A percentile compares a stretch with the other conserved stretches of the same genome.
Conservation (phyloP, 495 filamentous ascomycete species). For the Tuber borchii region DNA sequence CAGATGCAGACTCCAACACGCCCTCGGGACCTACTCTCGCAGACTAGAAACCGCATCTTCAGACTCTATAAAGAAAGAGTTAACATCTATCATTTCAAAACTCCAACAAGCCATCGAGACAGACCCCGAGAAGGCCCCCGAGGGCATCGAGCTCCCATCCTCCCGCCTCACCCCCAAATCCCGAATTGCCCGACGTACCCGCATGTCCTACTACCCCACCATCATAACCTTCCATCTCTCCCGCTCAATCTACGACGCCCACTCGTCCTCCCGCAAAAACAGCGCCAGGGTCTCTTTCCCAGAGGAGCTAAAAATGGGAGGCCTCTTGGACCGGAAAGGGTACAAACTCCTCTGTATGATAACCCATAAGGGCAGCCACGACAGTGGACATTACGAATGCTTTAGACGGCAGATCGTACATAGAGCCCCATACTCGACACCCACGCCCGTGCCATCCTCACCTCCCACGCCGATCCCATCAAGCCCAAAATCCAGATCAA, state of each 20-base stretch:
- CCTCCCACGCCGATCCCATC: slow-evolving; percentile 22
- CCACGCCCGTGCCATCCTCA: slow-evolving; percentile 46
- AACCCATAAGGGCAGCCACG: slow-evolving; percentile 90
- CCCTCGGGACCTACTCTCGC: slow-evolving; percentile 48
- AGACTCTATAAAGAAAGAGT: slow-evolving; percentile 48
- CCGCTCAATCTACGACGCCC: slow-evolving; percentile 74
- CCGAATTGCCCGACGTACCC: slow-evolving; percentile 75
- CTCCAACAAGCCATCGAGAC: slow-evolving; percentile 58
- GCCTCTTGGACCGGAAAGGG: slow-evolving; percentile 65
- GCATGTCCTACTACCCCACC: slow-evolving; percentile 78
- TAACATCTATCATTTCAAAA: slow-evolving; percentile 53
- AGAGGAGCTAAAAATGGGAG: slow-evolving; percentile 71
- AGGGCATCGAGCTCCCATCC: slow-evolving; percentile 69
- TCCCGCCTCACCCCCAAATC: slow-evolving; percentile 66
- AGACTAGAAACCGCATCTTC: slow-evolving; percentile 29
- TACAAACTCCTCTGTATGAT: slow-evolving; percentile 85
- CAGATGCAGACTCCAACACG: slow-evolving; percentile 78
- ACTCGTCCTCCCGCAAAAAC: slow-evolving; percentile 78
- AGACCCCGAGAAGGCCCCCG: slow-evolving; percentile 70
- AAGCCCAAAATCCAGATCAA: slow-evolving; percentile 9
- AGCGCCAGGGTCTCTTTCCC: slow-evolving; percentile 87
- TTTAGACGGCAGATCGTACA: slow-evolving; percentile 80
- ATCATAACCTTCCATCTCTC: slow-evolving; percentile 88
- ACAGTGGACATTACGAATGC: slow-evolving; percentile 95
- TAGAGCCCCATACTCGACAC: slow-evolving; percentile 68